Percentiles rank a stretch among this genome's conserved stretches.
Evolutionary conservation across 805 yeast genomes (phyloP).

Genomic region (Teunomyces funiuensis): DNA sequence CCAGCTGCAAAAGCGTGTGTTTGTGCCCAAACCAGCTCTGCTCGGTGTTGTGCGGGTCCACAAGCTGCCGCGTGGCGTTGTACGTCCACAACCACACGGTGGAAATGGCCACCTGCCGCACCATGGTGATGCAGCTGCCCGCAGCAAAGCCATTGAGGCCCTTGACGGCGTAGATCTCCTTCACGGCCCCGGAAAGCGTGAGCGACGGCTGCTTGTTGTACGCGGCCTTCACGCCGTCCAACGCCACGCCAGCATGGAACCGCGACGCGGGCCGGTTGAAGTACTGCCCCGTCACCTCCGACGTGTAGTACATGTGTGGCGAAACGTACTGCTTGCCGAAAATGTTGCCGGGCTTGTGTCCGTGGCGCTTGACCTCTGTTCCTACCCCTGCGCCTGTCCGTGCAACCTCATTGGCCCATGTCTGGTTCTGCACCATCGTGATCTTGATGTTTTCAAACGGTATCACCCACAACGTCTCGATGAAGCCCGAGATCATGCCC

Average conservation of each 20-base stretch:
- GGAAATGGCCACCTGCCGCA: slow-evolving; percentile 76
- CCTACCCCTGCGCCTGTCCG: too few relatives aligned
- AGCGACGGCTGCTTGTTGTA: slow-evolving; percentile 57
- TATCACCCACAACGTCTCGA: slow-evolving; percentile 79
- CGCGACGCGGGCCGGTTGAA: slow-evolving; percentile 20
- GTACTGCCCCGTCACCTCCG: slow-evolving; percentile 31
- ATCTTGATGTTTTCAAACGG: slow-evolving; percentile 90
- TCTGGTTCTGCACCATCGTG: slow-evolving; percentile 71
- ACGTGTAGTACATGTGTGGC: slow-evolving; percentile 42
- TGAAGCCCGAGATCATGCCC: slow-evolving; percentile 77
- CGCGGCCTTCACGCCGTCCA: slow-evolving; percentile 21
- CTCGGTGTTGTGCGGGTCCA: slow-evolving; percentile 50
- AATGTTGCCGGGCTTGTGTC: slow-evolving; percentile 17
- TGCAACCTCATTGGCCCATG: slow-evolving; percentile 27
- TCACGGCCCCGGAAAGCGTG: slow-evolving; percentile 51
- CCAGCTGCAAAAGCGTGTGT: slow-evolving; percentile 35
- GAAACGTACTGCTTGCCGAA: slow-evolving; percentile 37
- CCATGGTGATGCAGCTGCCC: slow-evolving; percentile 79
- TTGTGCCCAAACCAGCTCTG: slow-evolving; percentile 48
- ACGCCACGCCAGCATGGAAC: slow-evolving; percentile 18
- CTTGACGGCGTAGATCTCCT: slow-evolving; percentile 67
- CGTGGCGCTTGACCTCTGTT: too few relatives aligned
- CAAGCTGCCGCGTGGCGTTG: slow-evolving; percentile 69
- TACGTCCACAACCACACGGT: slow-evolving; percentile 83
- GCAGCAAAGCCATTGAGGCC: slow-evolving; percentile 79